Percentiles rank a stretch among this genome's conserved stretches.
These are phyloP conservation scores for Chrysoporthe deuterocubensis DNA, from an alignment of 2,329 filamentous ascomycete species.

Conservation along the genomic window DNA sequence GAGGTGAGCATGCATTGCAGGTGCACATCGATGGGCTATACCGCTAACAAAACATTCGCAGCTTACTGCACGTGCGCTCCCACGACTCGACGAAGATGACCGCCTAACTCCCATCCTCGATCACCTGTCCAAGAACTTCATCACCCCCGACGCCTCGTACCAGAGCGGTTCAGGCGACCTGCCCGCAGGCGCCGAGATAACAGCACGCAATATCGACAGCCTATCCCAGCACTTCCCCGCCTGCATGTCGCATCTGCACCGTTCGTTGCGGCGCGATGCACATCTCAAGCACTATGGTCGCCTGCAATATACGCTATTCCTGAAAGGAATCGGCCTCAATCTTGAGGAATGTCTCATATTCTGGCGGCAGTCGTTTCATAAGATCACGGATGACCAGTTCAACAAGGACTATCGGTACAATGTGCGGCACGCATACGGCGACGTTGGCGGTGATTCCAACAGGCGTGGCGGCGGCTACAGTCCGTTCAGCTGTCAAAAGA, in stretches of 20 bases:
- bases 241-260: conserved; percentile 93
- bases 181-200: conserved; percentile 70
- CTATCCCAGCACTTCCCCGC: conserved; percentile 84
- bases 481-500: conserved; percentile 93
- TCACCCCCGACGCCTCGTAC: conserved; percentile 86
- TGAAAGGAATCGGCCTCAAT: conserved; percentile 91
- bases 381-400: conserved; percentile 90
- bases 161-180: conserved; percentile 66
- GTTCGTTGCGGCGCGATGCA: conserved; percentile 80
- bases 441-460: conserved; percentile 91
- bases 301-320: conserved; percentile 92
- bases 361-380: conserved; percentile 85
- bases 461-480: conserved; percentile 85
- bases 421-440: conserved; percentile 90
- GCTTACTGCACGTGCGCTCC: conserved; percentile 88
- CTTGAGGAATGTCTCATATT: conserved; percentile 92
- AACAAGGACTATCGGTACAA: conserved; percentile 99
- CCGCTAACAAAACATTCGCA: conserved; percentile 39
- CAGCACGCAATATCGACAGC: conserved; percentile 76
- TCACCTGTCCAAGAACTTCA: conserved; percentile 94
- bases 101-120: conserved; percentile 71
- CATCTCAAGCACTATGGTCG: conserved; percentile 94
- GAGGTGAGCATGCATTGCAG: conserved; percentile 60
- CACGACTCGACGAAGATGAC: conserved; percentile 94
- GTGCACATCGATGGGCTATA: conserved; percentile 19